Evolutionary conservation across 2,329 filamentous ascomycete genomes (phyloP), one percentile per base, ranked within the genome.

Genomic region (Ascochyta koolunga): DNA sequence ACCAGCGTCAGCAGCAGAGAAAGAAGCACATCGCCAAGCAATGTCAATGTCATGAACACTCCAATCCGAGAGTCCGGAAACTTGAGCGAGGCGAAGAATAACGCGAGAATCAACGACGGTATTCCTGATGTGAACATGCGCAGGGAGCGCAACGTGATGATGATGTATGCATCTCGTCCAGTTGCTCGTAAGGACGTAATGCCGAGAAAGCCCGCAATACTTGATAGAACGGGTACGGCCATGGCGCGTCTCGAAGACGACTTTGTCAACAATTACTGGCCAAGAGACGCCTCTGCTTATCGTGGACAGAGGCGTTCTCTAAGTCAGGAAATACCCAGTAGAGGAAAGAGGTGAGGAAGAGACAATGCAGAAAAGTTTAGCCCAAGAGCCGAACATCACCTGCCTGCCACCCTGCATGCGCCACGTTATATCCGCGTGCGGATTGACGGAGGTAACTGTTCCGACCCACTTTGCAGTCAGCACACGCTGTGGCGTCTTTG

Each of bases 81-180:
- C 19, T 62, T 49, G 4, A 76, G 67, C 4, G 67, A 67, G 21
- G 71, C 61, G 56, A 77, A 75, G 68, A 74, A 76, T 21, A 75
- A 60, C 1, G 71, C 73, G 6, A 77, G 64, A 31, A 76, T 72
- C 19, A 77, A 66, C 10, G 68, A 68, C 1, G 71, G 71, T 18
- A 74, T 74, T 27, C 71, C 71, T n/a, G 71, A 69, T 1, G 64
- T 65, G 52, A 74, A 73, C 70, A 74, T 72, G 55, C 71, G 69
- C 24, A 71, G 41, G 15, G 62, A 68, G 27, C 71, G 68, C 22
- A 73, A 56, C 4, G 57, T 60, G 59, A 86, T 86, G 43, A 77
- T 71, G 38, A 76, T 64, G 51, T 74, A 73, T 16, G 71, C 72
- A 68, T 75, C 73, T 37, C 60, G 56, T 55, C 71, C 71, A 8